Percentiles rank a stretch among this genome's conserved stretches.
These are phyloP conservation scores for Russula griseocarnosa DNA, from an alignment of 768 basidiomycete species.

Conservation along the genomic window DNA sequence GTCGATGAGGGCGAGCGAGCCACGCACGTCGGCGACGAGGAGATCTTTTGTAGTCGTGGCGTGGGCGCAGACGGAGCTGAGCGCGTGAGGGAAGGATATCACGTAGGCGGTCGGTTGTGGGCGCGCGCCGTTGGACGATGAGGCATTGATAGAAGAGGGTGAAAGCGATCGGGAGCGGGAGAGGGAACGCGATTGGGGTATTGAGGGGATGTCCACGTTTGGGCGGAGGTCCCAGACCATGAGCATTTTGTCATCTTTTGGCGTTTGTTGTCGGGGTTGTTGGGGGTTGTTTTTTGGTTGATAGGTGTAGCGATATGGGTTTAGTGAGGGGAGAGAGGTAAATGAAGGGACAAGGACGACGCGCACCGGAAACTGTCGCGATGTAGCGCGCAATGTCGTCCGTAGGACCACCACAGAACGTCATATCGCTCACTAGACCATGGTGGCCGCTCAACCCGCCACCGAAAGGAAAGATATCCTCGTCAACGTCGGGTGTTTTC, in stretches of 20 bases:
- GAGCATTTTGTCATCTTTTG: slow-evolving; percentile 72
- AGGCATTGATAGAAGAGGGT: not conserved
- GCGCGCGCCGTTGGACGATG: slow-evolving; percentile 38
- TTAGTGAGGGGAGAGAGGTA: slow-evolving; percentile 18
- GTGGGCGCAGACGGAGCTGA: slow-evolving; percentile 65
- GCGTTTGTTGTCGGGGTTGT: not conserved
- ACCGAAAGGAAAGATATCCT: slow-evolving; percentile 65
- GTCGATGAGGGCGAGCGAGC: slow-evolving; percentile 73
- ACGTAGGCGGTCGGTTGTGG: slow-evolving; percentile 76
- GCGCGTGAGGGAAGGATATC: slow-evolving; percentile 67
- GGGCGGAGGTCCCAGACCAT: slow-evolving; percentile 87
- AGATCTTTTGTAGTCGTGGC: slow-evolving; percentile 73
- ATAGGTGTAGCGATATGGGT: not conserved
- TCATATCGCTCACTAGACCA: slow-evolving; percentile 70
- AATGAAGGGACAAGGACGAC: not conserved
- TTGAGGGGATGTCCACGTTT: slow-evolving; percentile 43
- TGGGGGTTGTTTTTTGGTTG: not conserved
- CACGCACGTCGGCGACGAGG: slow-evolving; percentile 69
- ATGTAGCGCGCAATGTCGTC: slow-evolving; percentile 68
- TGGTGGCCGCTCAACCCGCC: slow-evolving; percentile 81
- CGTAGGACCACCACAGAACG: slow-evolving; percentile 72
- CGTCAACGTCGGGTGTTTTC: slow-evolving; percentile 46
- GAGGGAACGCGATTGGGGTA: slow-evolving; percentile 37
- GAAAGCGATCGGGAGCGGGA: slow-evolving; percentile 32
- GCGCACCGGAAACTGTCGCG: slow-evolving; percentile 71